Base-by-base conservation (phyloP, 1,284 basidiomycete genomes). In the Gymnopus androsaceus region DNA sequence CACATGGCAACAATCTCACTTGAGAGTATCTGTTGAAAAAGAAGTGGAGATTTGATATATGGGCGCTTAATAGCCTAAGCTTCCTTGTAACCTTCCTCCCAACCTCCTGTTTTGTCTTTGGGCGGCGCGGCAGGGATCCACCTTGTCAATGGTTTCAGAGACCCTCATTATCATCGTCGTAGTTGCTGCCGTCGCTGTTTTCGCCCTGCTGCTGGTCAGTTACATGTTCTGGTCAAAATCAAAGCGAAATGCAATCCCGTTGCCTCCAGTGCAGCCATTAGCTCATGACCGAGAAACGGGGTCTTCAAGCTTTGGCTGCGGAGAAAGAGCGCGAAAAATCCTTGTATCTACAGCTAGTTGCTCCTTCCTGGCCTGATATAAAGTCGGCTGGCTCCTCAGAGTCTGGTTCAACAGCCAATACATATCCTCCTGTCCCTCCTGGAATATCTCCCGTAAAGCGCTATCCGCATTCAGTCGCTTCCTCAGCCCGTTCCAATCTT, bases 221-320 rank as follows among this genome's bases (percentile, higher is more conserved):
- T 50, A 37, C 25, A 15, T 40, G 15, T 14, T 50, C 48, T 40
- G 48, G 23, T 36, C n/a, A 6, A 50, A 50, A 19, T 37, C 36
- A 28, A 50, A 38, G 23, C 31, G 34, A 19, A 50, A 50, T 17
- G 42, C n/a, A n/a, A n/a, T 36, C 15, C 84, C 84, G 2, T 71
- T 86, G 1, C 85, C 84, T 0, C 84, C 82, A 19, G 71, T 78
- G 1, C 82, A 85, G 58, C 79, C 79, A 17, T 78, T 85, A n/a
- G 82, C 83, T 3, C 81, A 82, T 61, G 77, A 79, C 51, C 76
- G 83, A 21, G 74, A 81, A n/a, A 62, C 76, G 48, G 36, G 38
- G 36, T 38, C 25, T 50, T 28, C n/a, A 36, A 9, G n/a, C 21
- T 27, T 38, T 38, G 6, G 34, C 36, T 8, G 30, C 21, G 25